Evolutionary conservation across 139 green algal genomes (phyloP), one percentile per base, ranked within the genome.

Genomic region (Coelastrella sp.): DNA sequence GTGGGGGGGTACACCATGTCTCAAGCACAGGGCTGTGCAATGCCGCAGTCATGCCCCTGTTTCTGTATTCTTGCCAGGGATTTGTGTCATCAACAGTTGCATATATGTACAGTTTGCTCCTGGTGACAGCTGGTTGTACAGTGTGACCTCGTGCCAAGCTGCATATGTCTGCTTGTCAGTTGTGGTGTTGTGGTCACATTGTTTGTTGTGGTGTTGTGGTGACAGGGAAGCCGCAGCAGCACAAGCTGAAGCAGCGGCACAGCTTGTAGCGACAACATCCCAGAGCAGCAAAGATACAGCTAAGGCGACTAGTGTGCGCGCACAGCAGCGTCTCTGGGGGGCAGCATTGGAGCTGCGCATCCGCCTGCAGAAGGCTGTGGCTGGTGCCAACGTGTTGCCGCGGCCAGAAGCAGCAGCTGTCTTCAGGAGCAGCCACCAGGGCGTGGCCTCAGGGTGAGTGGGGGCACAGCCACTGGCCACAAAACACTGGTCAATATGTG

Each of bases 321-420:
- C 82, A 21, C 82, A 87, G 78, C 85, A 88, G 78, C n/a, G 37
- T 32, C 50, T 97, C 64, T 97, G 94, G 88, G 91, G 95, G 34
- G 81, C 86, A 0, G 79, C 88, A 23, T 86, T 97, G 37, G 92
- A 96, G 85, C 6, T 85, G 37, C 93, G 94, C 73, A 97, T 97
- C 50, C 87, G 93, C 62, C 86, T 97, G 62, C 94, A 97, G 87
- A 68, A 79, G 9, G 86, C 76, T 25, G 59, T 96, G 51, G 69
- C 79, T 19, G 89, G 80, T 2, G 87, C 75, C 76, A 91, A 94
- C 69, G 75, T 85, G 1, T 76, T 95, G 67, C 92, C 91, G 27
- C 64, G 84, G 25, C 84, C 84, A 0, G 50, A n/a, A 34, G 76
- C 80, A 43, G 17, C 53, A 64, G 77, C 78, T 38, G 45, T 48